phyloP scores from a whole-genome alignment of 352 stramenopile species.

The Phytophthora vignae region DNA sequence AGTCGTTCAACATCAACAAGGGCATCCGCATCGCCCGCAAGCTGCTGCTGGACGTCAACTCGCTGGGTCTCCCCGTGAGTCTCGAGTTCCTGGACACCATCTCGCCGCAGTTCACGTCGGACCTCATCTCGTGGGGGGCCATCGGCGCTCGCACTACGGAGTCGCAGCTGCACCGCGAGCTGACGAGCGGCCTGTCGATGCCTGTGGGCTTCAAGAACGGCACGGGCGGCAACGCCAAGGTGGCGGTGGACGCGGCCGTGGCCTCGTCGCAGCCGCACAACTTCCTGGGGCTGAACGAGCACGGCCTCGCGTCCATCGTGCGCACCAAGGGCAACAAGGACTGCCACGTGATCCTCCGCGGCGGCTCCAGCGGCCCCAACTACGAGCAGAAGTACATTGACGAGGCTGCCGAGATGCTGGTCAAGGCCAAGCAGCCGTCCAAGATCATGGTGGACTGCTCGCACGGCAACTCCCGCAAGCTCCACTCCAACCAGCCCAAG shows the following conservation, averaged over 20 bases:
- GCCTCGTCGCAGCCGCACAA: conserved; percentile 79
- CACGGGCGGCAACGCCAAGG: conserved; percentile 81
- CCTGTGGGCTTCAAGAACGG: conserved; percentile 90
- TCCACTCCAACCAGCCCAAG: conserved; percentile 86
- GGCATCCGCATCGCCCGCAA: conserved; percentile 85
- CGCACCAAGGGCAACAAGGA: conserved; percentile 86
- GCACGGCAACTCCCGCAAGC: conserved; percentile 89
- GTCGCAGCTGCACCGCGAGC: conserved; percentile 83
- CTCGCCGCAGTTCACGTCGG: conserved; percentile 80
- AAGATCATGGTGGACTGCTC: conserved; percentile 92
- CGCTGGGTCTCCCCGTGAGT: conserved; percentile 76
- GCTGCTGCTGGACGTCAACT: conserved; percentile 85
- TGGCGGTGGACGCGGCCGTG: conserved; percentile 80
- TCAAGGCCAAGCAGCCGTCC: conserved; percentile 68
- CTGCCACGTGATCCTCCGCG: conserved; percentile 88
- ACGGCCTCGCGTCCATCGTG: conserved; percentile 85
- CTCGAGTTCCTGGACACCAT: conserved; percentile 89
- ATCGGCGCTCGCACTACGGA: conserved; percentile 88
- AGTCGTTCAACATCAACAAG: conserved; percentile 92
- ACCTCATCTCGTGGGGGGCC: conserved; percentile 84
- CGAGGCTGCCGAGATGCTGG: conserved; percentile 61
- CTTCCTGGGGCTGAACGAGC: conserved; percentile 84
- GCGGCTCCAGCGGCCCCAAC: conserved; percentile 80
- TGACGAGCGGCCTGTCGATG: conserved; percentile 84
- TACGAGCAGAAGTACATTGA: conserved; percentile 82